Evolutionary conservation across 2,329 filamentous ascomycete species (phyloP), one percentile per base, ranked within the genome.

Genomic region (Teratosphaeria zuluensis): DNA sequence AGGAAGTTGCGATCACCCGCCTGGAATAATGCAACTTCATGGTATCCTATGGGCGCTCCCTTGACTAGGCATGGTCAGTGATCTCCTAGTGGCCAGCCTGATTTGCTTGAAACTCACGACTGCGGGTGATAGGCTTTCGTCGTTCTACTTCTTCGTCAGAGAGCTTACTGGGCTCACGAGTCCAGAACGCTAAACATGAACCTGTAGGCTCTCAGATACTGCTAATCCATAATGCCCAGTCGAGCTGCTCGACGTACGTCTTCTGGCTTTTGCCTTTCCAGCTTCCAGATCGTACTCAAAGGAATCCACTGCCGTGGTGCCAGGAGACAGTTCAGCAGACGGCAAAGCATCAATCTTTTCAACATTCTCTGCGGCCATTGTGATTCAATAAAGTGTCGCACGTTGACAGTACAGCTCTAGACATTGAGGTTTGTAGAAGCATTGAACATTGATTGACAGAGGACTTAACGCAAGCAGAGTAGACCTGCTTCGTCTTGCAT

Each of bases 1-100:
- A 71, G 65, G 56, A 76, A 76, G 55, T 74, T 75, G 9, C 68
- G 60, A 48, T 77, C 74, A 54, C 70, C 73, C 1, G 72, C 65
- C 52, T 75, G 71, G 56, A 77, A 76, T 0, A 71, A 68, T 3
- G 75, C 73, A 0, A 76, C 66, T 1, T 67, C 63, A 3, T 73
- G 70, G 56, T 72, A 76, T 6, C 75, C 75, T 24, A 73, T 68
- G 0, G 74, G 73, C 1, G 66, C 70, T 16, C 71, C 63, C 51
- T 76, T 71, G 56, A 75, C 72, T 70, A 28, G 62, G 5, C 63
- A 72, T 31, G 33, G 73, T 74, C 8, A 65, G 70, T 7, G 73
- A 74, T 1, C 58, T 75, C 3, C 61, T 75, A 4, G 66, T 75
- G 31, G 70, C 70, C 24, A 4, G 33, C 33, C 11, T 38, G 33